Conservation (phyloP, 2,329 filamentous ascomycete genomes). For the Arthroderma sp. region DNA sequence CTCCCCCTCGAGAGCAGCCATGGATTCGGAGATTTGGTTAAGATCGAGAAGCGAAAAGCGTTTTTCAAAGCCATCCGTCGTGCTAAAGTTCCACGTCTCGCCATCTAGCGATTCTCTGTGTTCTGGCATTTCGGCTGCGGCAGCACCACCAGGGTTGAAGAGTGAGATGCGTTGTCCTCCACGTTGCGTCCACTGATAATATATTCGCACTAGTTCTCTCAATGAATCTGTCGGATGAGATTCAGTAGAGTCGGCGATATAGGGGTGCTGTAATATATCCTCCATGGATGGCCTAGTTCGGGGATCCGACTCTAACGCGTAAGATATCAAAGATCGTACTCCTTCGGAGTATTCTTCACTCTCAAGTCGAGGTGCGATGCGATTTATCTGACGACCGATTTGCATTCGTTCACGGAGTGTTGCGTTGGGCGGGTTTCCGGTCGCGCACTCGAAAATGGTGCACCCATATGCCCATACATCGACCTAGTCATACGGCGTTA, state of each 20-base stretch:
- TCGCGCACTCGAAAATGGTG: constrained; percentile 37
- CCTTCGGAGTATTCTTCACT: constrained; percentile 31
- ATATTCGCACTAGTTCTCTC: constrained; percentile 34
- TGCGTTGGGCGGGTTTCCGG: constrained; percentile 37
- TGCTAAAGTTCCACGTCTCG: constrained; percentile 54
- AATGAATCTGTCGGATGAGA: constrained; percentile 32
- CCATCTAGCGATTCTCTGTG: constrained; percentile 28
- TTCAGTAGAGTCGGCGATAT: constrained; percentile 30
- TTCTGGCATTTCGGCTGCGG: constrained; percentile 38
- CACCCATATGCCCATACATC: constrained; percentile 41
- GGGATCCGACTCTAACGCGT: constrained; percentile 32
- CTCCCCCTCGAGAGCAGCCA: constrained; percentile 29
- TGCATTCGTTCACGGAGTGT: constrained; percentile 35
- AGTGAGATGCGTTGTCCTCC: constrained; percentile 42
- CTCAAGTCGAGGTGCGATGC: constrained; percentile 30
- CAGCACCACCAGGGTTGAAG: constrained; percentile 47
- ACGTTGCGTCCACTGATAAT: constrained; percentile 36
- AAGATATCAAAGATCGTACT: constrained; percentile 34
- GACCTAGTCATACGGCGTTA: constrained; percentile 19
- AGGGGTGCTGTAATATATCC: constrained; percentile 33
- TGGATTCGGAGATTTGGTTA: constrained; percentile 34
- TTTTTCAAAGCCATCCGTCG: constrained; percentile 47
- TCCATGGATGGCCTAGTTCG: constrained; percentile 33
- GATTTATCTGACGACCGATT: constrained; percentile 32
- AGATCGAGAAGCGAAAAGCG: constrained; percentile 35